Base-by-base conservation (phyloP, 2,329 filamentous ascomycete genomes). In the Tympanopsis confertula region DNA sequence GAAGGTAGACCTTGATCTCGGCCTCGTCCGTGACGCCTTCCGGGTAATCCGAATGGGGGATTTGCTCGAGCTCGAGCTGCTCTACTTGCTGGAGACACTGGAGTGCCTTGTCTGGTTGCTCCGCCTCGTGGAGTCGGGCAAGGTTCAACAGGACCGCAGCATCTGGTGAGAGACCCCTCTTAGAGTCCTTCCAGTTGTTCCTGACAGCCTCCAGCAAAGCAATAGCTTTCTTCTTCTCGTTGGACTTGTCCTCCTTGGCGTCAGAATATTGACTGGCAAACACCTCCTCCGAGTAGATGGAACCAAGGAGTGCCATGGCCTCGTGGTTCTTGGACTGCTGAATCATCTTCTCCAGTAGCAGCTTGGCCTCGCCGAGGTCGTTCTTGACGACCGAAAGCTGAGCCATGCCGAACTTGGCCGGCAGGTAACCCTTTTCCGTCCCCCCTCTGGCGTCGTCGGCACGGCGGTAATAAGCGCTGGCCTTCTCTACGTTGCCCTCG, bases 1-100 rank as follows among this genome's bases (percentile, higher is more conserved):
- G 79, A 19, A 94, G 67, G 13, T 70, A 67, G 17, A 65, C 65
- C 39, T 73, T 72, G 40, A 74, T 61, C 20, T 74, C 69, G 3
- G 66, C 69, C 41, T 82, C 74, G 38, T 85, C 77, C 14, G 74
- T 68, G 2, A 62, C 56, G 22, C 69, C 70, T 19, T 72, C 61
- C 0, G 81, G 78, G 18, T 70, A 67, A 35, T 88, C 81, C 10
- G 82, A 76, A 14, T 80, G 69, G 0, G 79, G 74, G 30, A 94
- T 74, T 45, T 84, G 82, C 30, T 86, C 82, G 15, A 94, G 59
- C 53, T 95, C 88, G 48, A 95, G 72, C 55, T 94, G 78, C 57
- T 96, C 89, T 4, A 96, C 86, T 52, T 95, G 87, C 46, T 86
- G 78, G 29, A 98, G 70, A 51, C 89, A 96, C 54, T 91, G 84